Evolutionary conservation across 495 filamentous ascomycete species (phyloP).

Genomic region (Lichenothelia convexa): DNA sequence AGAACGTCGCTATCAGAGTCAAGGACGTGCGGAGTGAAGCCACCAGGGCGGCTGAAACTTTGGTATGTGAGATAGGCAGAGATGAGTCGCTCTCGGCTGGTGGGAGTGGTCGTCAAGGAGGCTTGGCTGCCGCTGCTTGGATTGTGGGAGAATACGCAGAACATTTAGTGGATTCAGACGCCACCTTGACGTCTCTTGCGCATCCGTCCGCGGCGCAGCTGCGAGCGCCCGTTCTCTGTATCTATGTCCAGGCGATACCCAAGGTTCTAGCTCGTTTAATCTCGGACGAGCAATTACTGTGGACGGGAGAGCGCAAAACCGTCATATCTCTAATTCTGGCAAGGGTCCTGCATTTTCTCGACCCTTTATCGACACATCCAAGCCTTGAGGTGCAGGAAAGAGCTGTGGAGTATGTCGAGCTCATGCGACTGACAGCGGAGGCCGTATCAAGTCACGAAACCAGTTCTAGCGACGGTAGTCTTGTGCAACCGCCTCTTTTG

Average conservation of each 20-base stretch:
- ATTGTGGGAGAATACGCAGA: slow-evolving; percentile 71
- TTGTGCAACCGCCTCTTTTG: slow-evolving; percentile 53
- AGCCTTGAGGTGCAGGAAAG: slow-evolving; percentile 92
- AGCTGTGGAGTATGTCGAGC: slow-evolving; percentile 76
- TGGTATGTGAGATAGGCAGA: slow-evolving; percentile 37
- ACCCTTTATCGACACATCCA: slow-evolving; percentile 58
- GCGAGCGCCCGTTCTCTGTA: slow-evolving; percentile 42
- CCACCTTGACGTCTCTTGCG: slow-evolving; percentile 52
- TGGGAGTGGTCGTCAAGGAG: slow-evolving; percentile 33
- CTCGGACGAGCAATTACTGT: slow-evolving; percentile 32
- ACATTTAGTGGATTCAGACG: slow-evolving; percentile 43
- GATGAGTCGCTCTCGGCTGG: slow-evolving; percentile 28
- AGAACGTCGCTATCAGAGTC: slow-evolving; percentile 84
- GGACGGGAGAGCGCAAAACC: slow-evolving; percentile 48
- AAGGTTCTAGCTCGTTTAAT: slow-evolving; percentile 63
- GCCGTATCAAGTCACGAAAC: slow-evolving; percentile 46
- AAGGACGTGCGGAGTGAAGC: slow-evolving; percentile 58
- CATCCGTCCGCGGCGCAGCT: slow-evolving; percentile 43
- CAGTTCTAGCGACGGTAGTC: slow-evolving; percentile 28
- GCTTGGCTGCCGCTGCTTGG: slow-evolving; percentile 61
- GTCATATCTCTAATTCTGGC: slow-evolving; percentile 57
- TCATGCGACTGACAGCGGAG: slow-evolving; percentile 69
- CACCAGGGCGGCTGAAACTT: slow-evolving; percentile 60
- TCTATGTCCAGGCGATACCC: slow-evolving; percentile 70
- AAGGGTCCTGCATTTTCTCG: slow-evolving; percentile 62